Percentiles rank a stretch among this genome's conserved stretches.
Evolutionary conservation across 2,329 filamentous ascomycete species (phyloP).

Genomic region (Botrytis pseudocinerea): DNA sequence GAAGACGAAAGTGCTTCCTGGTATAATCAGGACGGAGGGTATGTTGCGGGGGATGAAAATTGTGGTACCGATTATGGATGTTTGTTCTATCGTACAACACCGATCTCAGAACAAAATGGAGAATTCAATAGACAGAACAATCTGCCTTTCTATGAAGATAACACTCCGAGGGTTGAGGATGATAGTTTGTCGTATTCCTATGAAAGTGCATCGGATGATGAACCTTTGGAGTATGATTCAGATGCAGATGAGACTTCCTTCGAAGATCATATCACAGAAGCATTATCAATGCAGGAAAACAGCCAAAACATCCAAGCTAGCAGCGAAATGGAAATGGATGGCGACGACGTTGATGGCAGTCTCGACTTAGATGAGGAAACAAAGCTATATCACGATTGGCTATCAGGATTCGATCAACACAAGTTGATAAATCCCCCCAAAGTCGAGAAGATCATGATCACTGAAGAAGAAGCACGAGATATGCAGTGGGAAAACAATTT

Average conservation of each 20-base stretch:
- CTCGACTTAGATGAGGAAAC: not conserved
- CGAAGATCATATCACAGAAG: not conserved
- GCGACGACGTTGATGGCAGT: fast-evolving
- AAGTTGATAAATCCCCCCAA: not conserved
- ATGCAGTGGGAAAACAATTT: not conserved
- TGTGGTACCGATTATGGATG: not conserved
- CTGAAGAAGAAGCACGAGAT: not conserved
- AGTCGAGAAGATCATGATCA: not conserved
- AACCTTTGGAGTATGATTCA: not conserved
- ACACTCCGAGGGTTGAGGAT: not conserved
- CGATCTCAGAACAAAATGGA: not conserved
- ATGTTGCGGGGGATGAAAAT: not conserved
- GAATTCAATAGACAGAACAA: not conserved
- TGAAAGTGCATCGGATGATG: slow-evolving; percentile 1
- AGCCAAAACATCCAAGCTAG: not conserved
- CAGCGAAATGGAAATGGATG: not conserved
- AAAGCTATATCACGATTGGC: not conserved
- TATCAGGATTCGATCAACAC: not conserved
- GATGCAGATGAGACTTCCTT: not conserved
- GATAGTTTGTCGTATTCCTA: not conserved
- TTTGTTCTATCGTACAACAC: not conserved
- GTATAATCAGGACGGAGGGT: not conserved
- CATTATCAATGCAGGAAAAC: not conserved
- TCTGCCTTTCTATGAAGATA: not conserved
- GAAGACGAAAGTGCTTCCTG: not conserved